Conservation (phyloP, 2,329 filamentous ascomycete genomes). For the Sclerotinia sclerotiorum region DNA sequence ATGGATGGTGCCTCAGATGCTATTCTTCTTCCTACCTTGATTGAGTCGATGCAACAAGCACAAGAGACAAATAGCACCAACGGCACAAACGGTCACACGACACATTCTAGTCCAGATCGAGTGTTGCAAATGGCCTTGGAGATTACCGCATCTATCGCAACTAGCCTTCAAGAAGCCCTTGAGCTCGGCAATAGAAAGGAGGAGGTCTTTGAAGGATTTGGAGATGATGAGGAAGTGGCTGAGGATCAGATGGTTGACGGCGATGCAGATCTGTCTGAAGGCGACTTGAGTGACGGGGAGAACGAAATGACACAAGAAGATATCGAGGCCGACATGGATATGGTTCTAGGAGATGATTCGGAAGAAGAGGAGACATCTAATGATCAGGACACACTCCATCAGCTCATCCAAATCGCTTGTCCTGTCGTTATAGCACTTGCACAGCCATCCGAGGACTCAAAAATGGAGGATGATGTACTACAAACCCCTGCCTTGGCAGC, state of each 20-base stretch:
- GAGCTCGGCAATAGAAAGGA: conserved; percentile 47
- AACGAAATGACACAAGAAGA: conserved; percentile 55
- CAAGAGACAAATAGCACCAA: conserved; percentile 12
- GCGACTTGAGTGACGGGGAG: conserved; percentile 43
- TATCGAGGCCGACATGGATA: conserved; percentile 64
- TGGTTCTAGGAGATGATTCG: conserved; percentile 52
- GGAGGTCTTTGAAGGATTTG: conserved; percentile 45
- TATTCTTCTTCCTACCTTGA: conserved; percentile 49
- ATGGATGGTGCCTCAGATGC: conserved; percentile 53
- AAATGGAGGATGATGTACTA: conserved; percentile 45
- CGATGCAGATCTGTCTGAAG: conserved; percentile 45
- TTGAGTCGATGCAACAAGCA: conserved; percentile 36
- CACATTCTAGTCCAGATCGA: conserved; percentile 36
- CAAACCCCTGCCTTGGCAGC: conserved; percentile 57
- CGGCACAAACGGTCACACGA: conserved; percentile 26
- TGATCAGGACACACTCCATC: conserved; percentile 36
- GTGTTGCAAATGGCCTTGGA: conserved; percentile 53
- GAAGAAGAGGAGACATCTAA: conserved; percentile 44
- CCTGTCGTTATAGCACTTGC: conserved; percentile 36
- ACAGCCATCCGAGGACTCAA: conserved; percentile 19
- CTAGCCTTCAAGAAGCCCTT: conserved; percentile 53
- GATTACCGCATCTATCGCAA: conserved; percentile 64
- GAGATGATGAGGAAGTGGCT: conserved; percentile 38
- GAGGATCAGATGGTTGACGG: conserved; percentile 44
- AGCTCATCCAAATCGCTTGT: conserved; percentile 37